Conservation (phyloP, 1,284 basidiomycete genomes). For the Taiwanofungus camphoratus region DNA sequence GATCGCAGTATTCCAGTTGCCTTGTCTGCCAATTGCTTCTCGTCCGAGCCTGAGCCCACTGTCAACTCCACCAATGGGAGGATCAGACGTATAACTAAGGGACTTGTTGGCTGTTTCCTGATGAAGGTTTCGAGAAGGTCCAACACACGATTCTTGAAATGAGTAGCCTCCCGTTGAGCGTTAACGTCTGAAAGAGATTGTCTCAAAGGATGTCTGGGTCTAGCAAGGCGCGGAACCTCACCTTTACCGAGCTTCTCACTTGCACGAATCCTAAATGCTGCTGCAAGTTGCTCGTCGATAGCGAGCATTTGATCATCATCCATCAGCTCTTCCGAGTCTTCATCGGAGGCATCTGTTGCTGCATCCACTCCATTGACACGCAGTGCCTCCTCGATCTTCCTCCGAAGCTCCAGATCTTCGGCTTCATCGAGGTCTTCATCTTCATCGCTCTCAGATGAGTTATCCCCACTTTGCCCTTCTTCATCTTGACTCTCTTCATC, state of each 20-base stretch:
- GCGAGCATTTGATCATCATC: slow-evolving; percentile 98
- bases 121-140: slow-evolving; percentile 86
- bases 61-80: slow-evolving; percentile 75
- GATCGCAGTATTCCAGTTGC: slow-evolving; percentile 73
- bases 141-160: slow-evolving; percentile 93
- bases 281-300: slow-evolving; percentile 88
- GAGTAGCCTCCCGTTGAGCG: slow-evolving; percentile 78
- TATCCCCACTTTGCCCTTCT: slow-evolving; percentile 32
- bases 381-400: slow-evolving; percentile 75
- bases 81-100: slow-evolving; percentile 64
- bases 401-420: slow-evolving; percentile 66
- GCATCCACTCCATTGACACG: slow-evolving; percentile 67
- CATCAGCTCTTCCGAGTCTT: slow-evolving; percentile 64
- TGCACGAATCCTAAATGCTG: slow-evolving; percentile 76
- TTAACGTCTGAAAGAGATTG: slow-evolving; percentile 43
- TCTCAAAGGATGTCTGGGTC: too few relatives aligned
- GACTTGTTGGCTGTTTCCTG: slow-evolving; percentile 68
- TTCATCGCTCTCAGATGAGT: slow-evolving; percentile 46
- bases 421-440: slow-evolving; percentile 41
- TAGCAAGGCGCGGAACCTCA: too few relatives aligned
- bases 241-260: slow-evolving; percentile 60
- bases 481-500: slow-evolving; percentile 33
- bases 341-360: slow-evolving; percentile 41
- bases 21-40: slow-evolving; percentile 83
- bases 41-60: slow-evolving; percentile 61